A percentile compares a stretch with the other conserved stretches of the same genome.
Conservation (phyloP, 257 asterid species). For the Penstemon newberryi region DNA sequence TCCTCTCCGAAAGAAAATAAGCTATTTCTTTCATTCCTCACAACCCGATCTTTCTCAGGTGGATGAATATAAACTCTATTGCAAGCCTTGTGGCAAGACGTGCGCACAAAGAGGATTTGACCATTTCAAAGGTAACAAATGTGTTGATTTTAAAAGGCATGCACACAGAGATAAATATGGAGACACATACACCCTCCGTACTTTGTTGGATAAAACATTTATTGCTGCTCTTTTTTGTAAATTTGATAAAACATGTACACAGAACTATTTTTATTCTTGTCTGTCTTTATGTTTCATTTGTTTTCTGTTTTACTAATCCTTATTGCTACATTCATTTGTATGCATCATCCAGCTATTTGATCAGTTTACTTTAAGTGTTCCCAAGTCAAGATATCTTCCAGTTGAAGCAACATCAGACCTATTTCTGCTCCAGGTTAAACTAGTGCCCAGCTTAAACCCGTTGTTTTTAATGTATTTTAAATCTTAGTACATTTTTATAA, state of each 20-base stretch:
- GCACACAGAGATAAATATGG: not conserved
- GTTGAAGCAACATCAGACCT: constrained; percentile 75
- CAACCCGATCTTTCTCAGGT: constrained; percentile 46
- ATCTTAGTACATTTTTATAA: constrained; percentile 13
- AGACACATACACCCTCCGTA: not conserved
- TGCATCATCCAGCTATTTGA: constrained; percentile 58
- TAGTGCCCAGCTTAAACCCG: constrained; percentile 14
- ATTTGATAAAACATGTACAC: constrained; percentile 8
- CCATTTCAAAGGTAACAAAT: constrained; percentile 61
- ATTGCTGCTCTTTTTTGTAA: constrained; percentile 16
- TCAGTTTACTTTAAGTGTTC: constrained; percentile 58
- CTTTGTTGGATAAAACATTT: not conserved
- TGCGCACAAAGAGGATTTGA: constrained; percentile 27
- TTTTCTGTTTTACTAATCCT: constrained; percentile 12
- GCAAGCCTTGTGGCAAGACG: constrained; percentile 48
- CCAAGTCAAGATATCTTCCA: constrained; percentile 72
- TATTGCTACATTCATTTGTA: constrained; percentile 22
- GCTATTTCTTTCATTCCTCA: constrained; percentile 26
- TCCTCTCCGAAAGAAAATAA: constrained; percentile 21
- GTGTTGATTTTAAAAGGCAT: constrained; percentile 13
- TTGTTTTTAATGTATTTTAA: constrained; percentile 1
- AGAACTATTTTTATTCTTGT: not conserved
- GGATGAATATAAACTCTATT: constrained; percentile 67
- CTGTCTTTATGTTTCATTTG: constrained; percentile 5
- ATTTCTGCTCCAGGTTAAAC: constrained; percentile 72